Evolutionary conservation across 2,329 filamentous ascomycete genomes (phyloP), one percentile per base, ranked within the genome.

Genomic region (Reticulascus tulasneorum): DNA sequence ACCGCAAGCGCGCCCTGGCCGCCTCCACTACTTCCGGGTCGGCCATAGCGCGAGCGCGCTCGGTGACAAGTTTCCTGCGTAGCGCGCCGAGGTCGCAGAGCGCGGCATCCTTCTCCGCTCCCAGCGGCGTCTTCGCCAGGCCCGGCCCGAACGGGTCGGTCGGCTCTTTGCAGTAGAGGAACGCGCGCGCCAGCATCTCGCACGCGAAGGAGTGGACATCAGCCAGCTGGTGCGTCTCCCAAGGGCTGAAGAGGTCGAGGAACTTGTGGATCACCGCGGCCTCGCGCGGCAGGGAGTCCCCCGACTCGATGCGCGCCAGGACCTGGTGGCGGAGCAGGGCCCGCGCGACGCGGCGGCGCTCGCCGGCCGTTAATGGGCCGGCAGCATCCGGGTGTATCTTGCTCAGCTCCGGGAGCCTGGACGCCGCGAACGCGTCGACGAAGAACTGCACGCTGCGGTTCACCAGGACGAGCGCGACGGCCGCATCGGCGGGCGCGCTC

Each of bases 171-270:
- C 13, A 6, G 17, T 27, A 7, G 12, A 7, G 17, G 8, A 7
- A 7, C 12, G 25, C 25, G 25, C n/a, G 8, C 12, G 9, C n/a
- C 27, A 12, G 9, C 27, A 29, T 29, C 7, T 15, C n/a, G 6
- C 9, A 7, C 18, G 20, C n/a, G n/a, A 15, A 17, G 7, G 6
- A 10, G 6, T 12, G 10, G 13, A 29, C 13, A 13, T 29, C 27
- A 13, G 27, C 27, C 13, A 29, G 27, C 27, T 29, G 27, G 10
- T 29, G 27, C 13, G 20, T 29, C 13, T 33, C 21, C 31, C 31
- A 33, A 5, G 31, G n/a, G 9, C 5, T 10, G n/a, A 24, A 33
- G 8, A 33, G 31, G 13, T 12, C 13, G 12, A 16, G 4, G 8
- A 25, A 11, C 30, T 11, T 25, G 11, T 24, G 19, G 19, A 18